phyloP scores from a whole-genome alignment of 2,329 filamentous ascomycete genomes.

The Cytospora leucostoma region DNA sequence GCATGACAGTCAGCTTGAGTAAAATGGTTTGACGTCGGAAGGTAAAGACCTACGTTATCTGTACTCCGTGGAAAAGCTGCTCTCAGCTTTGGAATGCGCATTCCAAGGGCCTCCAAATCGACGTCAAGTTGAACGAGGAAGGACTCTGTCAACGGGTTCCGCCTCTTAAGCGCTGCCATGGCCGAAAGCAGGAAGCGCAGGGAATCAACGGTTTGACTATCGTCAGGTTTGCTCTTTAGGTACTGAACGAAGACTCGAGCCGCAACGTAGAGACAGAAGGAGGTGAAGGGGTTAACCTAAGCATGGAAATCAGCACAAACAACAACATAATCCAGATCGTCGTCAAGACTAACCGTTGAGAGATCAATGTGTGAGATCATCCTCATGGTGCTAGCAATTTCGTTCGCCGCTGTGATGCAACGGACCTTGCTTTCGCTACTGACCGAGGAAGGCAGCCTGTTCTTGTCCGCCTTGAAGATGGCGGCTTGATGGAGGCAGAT shows the following conservation, averaged over 20 bases:
- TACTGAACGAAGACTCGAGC: conserved; percentile 95
- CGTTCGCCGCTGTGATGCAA: conserved; percentile 89
- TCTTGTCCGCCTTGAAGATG: conserved; percentile 95
- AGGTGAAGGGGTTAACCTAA: conserved; percentile 93
- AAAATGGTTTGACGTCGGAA: neutral
- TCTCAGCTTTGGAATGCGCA: conserved; percentile 60
- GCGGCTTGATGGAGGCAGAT: conserved; percentile 98
- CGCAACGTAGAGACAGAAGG: conserved; percentile 94
- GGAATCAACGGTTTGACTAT: conserved; percentile 75
- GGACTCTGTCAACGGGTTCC: conserved; percentile 89
- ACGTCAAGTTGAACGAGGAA: conserved; percentile 93
- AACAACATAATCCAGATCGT: neutral
- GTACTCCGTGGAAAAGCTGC: conserved; percentile 55
- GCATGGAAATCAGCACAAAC: neutral
- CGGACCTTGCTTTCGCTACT: conserved; percentile 88
- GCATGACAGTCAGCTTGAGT: neutral
- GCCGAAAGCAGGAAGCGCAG: conserved; percentile 88
- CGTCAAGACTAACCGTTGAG: conserved; percentile 62
- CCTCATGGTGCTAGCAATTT: conserved; percentile 93
- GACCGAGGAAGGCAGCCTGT: conserved; percentile 73
- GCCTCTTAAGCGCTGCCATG: conserved; percentile 84
- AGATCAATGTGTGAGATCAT: conserved; percentile 91
- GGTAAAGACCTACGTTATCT: conserved; percentile 50
- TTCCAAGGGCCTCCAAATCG: conserved; percentile 75
- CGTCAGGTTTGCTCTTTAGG: conserved; percentile 88